Conservation (phyloP, 2,329 filamentous ascomycete species). For the Trichoderma lentiforme region DNA sequence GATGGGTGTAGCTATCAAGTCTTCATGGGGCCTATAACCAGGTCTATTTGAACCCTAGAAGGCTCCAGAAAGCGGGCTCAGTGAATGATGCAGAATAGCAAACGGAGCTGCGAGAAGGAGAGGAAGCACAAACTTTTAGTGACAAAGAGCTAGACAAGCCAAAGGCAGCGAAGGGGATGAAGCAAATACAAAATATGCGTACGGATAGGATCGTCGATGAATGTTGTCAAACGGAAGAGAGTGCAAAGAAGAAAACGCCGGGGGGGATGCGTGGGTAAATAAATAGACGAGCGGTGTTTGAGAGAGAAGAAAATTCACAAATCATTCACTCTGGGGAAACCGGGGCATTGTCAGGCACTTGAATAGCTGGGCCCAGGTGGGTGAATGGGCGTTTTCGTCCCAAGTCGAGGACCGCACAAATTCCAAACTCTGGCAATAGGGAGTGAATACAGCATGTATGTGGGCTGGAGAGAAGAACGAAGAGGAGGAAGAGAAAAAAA, state of each 20-base stretch:
- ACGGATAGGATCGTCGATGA: not conserved
- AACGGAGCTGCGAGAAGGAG: not conserved
- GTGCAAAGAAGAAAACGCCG: not conserved
- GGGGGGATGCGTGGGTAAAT: not conserved
- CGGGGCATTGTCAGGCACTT: not conserved
- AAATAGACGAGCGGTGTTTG: not conserved
- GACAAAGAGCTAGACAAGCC: slow-evolving; percentile 9
- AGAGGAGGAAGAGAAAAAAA: not conserved
- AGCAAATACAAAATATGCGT: not conserved
- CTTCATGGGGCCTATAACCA: not conserved
- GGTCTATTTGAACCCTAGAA: not conserved
- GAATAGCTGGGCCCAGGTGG: not conserved
- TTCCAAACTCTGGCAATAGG: not conserved
- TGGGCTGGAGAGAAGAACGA: not conserved
- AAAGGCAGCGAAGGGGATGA: not conserved
- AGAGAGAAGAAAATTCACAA: not conserved
- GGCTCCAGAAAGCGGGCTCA: not conserved
- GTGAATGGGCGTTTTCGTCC: slow-evolving; percentile 6
- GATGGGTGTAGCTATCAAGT: not conserved
- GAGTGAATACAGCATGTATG: not conserved
- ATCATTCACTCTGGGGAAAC: not conserved
- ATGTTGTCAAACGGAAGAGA: not conserved
- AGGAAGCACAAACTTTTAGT: not conserved
- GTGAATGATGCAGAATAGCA: not conserved
- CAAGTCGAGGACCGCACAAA: not conserved